Conservation (phyloP, 2,329 filamentous ascomycete genomes). For the Ramularia endophylla region DNA sequence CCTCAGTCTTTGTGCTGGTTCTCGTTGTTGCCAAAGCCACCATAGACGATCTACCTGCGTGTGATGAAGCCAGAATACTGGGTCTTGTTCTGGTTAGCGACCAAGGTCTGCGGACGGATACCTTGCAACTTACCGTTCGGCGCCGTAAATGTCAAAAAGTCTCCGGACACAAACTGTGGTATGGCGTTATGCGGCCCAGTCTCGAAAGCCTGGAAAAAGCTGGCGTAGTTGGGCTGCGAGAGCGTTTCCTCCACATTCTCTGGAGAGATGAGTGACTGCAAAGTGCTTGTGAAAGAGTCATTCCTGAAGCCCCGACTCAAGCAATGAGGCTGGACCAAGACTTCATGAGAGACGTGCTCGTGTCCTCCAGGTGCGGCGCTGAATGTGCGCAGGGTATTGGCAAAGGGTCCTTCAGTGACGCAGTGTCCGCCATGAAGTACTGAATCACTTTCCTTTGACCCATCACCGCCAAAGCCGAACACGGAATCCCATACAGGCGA, state of each 20-base stretch:
- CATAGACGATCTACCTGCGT: constrained; percentile 22
- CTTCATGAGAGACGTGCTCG: constrained; percentile 10
- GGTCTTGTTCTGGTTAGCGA: constrained; percentile 11
- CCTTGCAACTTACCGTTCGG: constrained; percentile 13
- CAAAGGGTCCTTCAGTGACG: constrained; percentile 24
- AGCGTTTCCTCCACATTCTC: constrained; percentile 16
- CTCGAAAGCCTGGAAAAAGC: constrained; percentile 18
- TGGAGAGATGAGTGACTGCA: constrained; percentile 10
- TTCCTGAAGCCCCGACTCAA: constrained; percentile 20
- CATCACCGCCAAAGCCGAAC: constrained; percentile 19
- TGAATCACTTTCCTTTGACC: constrained; percentile 6
- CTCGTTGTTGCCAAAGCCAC: constrained; percentile 22
- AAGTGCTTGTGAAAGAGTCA: not conserved
- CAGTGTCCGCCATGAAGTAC: constrained; percentile 18
- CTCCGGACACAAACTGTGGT: constrained; percentile 20
- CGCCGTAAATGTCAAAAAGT: constrained; percentile 20
- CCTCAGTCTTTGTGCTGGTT: constrained; percentile 3
- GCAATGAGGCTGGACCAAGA: constrained; percentile 18
- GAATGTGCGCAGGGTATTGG: constrained; percentile 6
- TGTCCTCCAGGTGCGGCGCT: constrained; percentile 1
- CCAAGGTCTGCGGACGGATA: too few relatives aligned
- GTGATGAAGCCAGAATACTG: constrained; percentile 27
- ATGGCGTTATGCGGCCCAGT: constrained; percentile 20
- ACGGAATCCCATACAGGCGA: constrained; percentile 11
- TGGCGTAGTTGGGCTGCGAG: constrained; percentile 9